Evolutionary conservation across 2,329 filamentous ascomycete genomes (phyloP).

Genomic region (Juglanconis juglandina): DNA sequence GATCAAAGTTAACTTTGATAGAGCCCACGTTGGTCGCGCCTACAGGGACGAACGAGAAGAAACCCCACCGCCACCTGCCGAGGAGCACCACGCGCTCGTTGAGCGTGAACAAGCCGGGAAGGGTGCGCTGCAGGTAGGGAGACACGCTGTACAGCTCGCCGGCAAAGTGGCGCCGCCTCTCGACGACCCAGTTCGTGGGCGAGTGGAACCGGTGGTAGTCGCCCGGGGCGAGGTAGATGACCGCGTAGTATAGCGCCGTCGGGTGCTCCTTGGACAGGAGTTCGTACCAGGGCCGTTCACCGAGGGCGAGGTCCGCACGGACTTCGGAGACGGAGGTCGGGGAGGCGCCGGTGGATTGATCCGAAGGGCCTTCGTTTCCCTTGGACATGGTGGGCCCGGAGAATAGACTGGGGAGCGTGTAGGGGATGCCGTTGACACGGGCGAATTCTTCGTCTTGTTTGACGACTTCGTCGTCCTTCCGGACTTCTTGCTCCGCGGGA

Average conservation of each 20-base stretch:
- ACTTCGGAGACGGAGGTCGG: slow-evolving; percentile 79
- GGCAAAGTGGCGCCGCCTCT: slow-evolving; percentile 92
- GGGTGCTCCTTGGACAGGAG: slow-evolving; percentile 58
- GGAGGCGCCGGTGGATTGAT: slow-evolving; percentile 69
- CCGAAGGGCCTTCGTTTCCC: slow-evolving; percentile 53
- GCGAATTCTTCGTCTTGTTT: slow-evolving; percentile 89
- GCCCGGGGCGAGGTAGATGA: slow-evolving; percentile 92
- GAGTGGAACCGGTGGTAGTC: slow-evolving; percentile 99
- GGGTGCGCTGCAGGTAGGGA: slow-evolving; percentile 86
- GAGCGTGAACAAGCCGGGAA: slow-evolving; percentile 91
- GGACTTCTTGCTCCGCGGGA: slow-evolving; percentile 26
- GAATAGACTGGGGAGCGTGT: slow-evolving; percentile 83
- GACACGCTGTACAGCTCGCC: slow-evolving; percentile 94
- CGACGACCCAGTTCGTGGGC: slow-evolving; percentile 90
- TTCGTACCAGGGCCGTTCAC: slow-evolving; percentile 68
- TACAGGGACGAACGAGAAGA: slow-evolving; percentile 94
- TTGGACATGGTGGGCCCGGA: slow-evolving; percentile 60
- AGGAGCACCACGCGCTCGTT: slow-evolving; percentile 95
- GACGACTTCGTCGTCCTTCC: slow-evolving; percentile 63
- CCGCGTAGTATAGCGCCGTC: slow-evolving; percentile 84
- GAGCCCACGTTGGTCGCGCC: slow-evolving; percentile 96
- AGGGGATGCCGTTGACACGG: slow-evolving; percentile 88
- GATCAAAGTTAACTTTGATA: slow-evolving; percentile 95
- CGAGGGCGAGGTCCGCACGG: slow-evolving; percentile 74
- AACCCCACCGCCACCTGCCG: slow-evolving; percentile 92